Base-by-base conservation (phyloP, 225 moss, liverwort and hornwort species). In the Marchantia paleacea region DNA sequence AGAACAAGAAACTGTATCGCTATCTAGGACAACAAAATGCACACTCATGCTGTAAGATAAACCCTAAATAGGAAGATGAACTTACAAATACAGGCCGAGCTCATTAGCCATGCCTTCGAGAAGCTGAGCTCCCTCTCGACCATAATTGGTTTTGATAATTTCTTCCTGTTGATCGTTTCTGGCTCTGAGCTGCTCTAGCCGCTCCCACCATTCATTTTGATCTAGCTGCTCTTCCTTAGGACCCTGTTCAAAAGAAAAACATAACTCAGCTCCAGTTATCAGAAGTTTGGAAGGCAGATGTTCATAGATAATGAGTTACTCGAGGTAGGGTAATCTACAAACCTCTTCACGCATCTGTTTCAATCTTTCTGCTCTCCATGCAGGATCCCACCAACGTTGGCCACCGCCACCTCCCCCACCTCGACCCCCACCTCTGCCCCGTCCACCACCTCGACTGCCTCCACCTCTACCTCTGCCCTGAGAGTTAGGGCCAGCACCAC, bases 301-400 rank as follows among this genome's bases (percentile, higher is more conserved):
- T 55, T 18, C 57, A 52, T 16, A 58, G 47, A 22, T 10, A 7
- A 60, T 31, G 24, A 68, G 49, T 53, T 24, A 29, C 31, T 70
- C 31, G 53, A 39, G 67, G 50, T 51, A 62, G 55, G 5, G 10
- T 16, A 25, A 73, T 49, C 52, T 54, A 79, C 80, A 18, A 82
- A 97, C 97, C 92, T 97, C 95, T 79, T 87, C 78, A 68, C 88
- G 89, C 83, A 99, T 91, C 86, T 99, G 92, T 80, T 94, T 95
- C 70, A 99, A 84, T 86, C 89, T 99, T 86, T 96, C 94, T 25
- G 96, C 94, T 86, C 96, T 85, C 96, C 96, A 96, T 18, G 67
- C 94, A 66, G 96, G 94, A 94, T 96, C 96, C 96, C 94, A 92
- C 96, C 96, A 96, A 90, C 96, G 92, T 85, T 96, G 96, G 30